Evolutionary conservation across 305 asterid genomes (phyloP).

Genomic region (Andrographis paniculata): DNA sequence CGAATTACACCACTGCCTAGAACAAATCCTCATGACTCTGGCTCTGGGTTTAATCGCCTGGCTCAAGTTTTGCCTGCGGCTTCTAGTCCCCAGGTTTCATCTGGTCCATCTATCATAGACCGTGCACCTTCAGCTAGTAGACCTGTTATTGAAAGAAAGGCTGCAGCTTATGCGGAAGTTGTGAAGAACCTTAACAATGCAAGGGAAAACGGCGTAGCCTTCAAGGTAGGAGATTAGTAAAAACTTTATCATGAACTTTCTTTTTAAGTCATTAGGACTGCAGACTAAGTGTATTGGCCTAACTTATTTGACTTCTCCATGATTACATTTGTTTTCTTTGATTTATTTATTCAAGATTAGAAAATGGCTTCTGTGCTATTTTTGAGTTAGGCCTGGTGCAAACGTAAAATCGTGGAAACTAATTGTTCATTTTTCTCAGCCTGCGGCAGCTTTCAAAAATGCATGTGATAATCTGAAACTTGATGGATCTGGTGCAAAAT

Average conservation of each 20-base stretch:
- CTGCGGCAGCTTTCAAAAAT: conserved; percentile 77
- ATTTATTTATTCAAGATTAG: neutral
- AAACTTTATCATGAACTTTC: conserved; percentile 7
- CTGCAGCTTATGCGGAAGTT: conserved; percentile 73
- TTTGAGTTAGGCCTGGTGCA: conserved; percentile 11
- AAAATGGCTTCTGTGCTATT: conserved; percentile 2
- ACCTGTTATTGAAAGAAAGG: conserved; percentile 65
- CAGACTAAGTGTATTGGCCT: conserved; percentile 4
- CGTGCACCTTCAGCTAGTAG: conserved; percentile 48
- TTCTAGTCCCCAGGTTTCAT: conserved; percentile 55
- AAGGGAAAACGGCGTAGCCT: conserved; percentile 65
- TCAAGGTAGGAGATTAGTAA: conserved; percentile 45
- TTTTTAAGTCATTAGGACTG: conserved; percentile 11
- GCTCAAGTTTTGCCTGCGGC: conserved; percentile 57
- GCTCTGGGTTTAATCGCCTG: conserved; percentile 38
- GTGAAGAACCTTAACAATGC: conserved; percentile 83
- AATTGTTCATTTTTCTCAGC: conserved; percentile 39
- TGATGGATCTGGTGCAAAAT: conserved; percentile 73
- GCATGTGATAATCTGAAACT: conserved; percentile 74
- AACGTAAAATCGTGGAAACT: conserved; percentile 12
- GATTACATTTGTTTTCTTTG: conserved; percentile 13
- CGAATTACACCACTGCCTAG: conserved; percentile 82
- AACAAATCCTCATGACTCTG: conserved; percentile 44
- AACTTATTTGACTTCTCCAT: conserved; percentile 2
- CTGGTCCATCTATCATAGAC: conserved; percentile 50